Percentiles rank a stretch among this genome's conserved stretches.
Conservation (phyloP, 1,284 basidiomycete genomes). For the Ustilago tritici region DNA sequence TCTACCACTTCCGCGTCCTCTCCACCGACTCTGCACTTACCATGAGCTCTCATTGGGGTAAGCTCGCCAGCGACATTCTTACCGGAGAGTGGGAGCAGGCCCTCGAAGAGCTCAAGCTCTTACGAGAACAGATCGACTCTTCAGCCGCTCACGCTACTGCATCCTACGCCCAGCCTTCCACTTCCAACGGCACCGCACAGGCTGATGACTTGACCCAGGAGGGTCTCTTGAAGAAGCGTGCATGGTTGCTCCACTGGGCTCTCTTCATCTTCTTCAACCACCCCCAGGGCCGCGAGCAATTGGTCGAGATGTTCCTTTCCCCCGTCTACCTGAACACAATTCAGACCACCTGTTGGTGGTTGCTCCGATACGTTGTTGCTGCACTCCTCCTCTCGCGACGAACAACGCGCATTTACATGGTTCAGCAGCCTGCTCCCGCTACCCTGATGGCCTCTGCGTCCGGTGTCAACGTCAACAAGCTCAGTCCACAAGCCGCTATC, state of each 20-base stretch:
- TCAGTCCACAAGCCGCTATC: conserved; percentile 64
- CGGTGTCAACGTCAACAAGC: conserved; percentile 55
- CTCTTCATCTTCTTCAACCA: conserved; percentile 99
- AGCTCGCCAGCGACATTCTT: conserved; percentile 94
- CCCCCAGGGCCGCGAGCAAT: conserved; percentile 86
- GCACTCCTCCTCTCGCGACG: conserved; percentile 92
- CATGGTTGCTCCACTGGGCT: conserved; percentile 97
- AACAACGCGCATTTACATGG: conserved; percentile 64
- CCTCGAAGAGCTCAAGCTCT: conserved; percentile 89
- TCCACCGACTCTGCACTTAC: conserved; percentile 91
- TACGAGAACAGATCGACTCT: conserved; percentile 88
- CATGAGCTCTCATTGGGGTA: conserved; percentile 97
- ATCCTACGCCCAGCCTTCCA: conserved; percentile 44
- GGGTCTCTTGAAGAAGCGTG: conserved; percentile 89
- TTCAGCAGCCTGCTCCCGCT: conserved; percentile 53
- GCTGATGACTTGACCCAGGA: conserved; percentile 65
- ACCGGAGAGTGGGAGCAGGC: conserved; percentile 94
- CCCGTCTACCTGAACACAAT: conserved; percentile 98
- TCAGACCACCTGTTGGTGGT: conserved; percentile 94
- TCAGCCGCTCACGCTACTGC: conserved; percentile 50
- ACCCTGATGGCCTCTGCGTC: conserved; percentile 46
- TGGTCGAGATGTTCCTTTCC: conserved; percentile 95
- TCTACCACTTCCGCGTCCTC: conserved; percentile 97
- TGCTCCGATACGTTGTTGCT: conserved; percentile 91
- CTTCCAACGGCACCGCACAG: conserved; percentile 38